Evolutionary conservation across 2,329 filamentous ascomycete species (phyloP), one percentile per base, ranked within the genome.

Genomic region (Talaromyces sp.): DNA sequence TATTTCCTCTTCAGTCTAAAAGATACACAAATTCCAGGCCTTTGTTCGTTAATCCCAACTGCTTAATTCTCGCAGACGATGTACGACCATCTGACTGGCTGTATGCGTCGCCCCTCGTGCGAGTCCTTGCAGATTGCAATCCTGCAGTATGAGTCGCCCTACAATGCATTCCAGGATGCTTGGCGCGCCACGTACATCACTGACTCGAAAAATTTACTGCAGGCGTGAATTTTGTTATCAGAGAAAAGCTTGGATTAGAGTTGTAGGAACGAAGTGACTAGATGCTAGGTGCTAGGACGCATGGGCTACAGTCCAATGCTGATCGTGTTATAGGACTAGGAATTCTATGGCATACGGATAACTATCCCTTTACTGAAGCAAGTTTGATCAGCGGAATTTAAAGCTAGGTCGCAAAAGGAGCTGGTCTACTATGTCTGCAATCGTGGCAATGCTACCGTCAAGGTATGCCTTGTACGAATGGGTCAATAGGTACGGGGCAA

Each of bases 111-210:
- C 41, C 54, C 55, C 55, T 55, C 58, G 48, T 53, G 55, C 35
- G 45, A 53, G 40, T 50, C 59, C 59, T 61, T 61, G 56, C 59
- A 61, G 57, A 56, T 28, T 37, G n/a, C 19, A 25, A 52, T 28
- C 33, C 59, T 54, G 17, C 45, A 55, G 28, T 57, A n/a, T 22
- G 37, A 57, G 39, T 25, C 21, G 41, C 51, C 56, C 56, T 58
- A 17, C n/a, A 50, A 22, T 48, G 36, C 56, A 52, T 55, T 55
- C 52, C 56, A 35, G 8, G 31, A 59, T 48, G 51, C 57, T 59
- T 55, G 57, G 57, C 57, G n/a, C 43, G 52, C 43, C 57, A 56
- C 43, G 43, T 48, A 56, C 41, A 54, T 53, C 51, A 48, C 41
- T 39, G 35, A 22, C 33, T 53, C 19, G 33, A 37, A 13, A 19